Base-by-base conservation (phyloP, 2,329 filamentous ascomycete genomes). In the Colletotrichum melonis region DNA sequence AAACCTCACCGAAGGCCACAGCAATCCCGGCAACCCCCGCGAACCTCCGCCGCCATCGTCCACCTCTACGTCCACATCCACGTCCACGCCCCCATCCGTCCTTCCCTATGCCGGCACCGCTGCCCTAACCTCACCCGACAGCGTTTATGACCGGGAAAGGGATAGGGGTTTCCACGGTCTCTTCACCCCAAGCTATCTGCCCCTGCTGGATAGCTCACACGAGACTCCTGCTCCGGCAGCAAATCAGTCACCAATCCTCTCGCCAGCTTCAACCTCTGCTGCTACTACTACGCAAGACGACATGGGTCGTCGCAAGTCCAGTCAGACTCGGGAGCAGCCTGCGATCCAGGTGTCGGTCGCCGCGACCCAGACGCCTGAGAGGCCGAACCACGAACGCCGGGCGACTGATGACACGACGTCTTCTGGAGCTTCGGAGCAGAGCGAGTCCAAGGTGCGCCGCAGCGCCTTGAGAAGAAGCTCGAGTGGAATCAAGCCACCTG, bases 181-280 rank as follows among this genome's bases (percentile, higher is more conserved):
- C 72, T 92, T 92, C 78, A 92, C 88, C 46, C 91, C 90, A 32
- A 88, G 83, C 74, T 92, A 89, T 77, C 85, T 93, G 68, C 90
- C 90, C 57, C 83, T 92, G 68, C 86, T 92, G 67, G 90, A 91
- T 76, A 84, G 84, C 74, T 76, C 78, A 59, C 78, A 82, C 60
- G 78, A 46, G 46, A 78, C 78, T 70, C 77, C 78, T 60, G 46
- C 60, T 30, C 14, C 68, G 38, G 42, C 56, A 28, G 42, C 60
- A 68, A 70, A 55, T 22, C 72, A 75, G 68, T 74, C 76, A 57
- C 77, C 78, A 52, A 74, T 69, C 59, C 55, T 64, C 42, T 65
- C 77, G 67, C 75, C 75, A 49, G 63, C 76, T 54, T 67, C 77
- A 63, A 72, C 71, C 69, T 52, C 75, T 60, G 46, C 59, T 22